Percentiles rank a stretch among this genome's conserved stretches.
Conservation (phyloP, 345 rosid genomes). For the Gossypium rotundifolium region DNA sequence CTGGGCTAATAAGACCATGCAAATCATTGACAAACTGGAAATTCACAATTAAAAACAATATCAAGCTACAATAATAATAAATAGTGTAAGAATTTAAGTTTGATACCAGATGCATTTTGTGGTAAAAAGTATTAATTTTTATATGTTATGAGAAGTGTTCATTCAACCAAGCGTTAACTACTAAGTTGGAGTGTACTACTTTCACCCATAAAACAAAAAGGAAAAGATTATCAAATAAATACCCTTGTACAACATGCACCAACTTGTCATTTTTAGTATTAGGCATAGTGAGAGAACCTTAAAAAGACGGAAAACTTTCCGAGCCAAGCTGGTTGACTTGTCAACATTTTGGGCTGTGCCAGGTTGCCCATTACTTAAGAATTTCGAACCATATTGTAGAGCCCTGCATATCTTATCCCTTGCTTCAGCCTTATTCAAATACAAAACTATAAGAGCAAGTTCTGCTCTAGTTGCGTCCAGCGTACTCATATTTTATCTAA, state of each 20-base stretch:
- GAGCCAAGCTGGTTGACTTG: constrained; percentile 88
- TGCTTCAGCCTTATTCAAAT: constrained; percentile 95
- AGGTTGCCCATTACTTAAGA: constrained; percentile 78
- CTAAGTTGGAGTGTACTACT: neutral
- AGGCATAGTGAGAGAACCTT: constrained; percentile 42
- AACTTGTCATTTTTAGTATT: neutral
- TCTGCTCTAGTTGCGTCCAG: constrained; percentile 79
- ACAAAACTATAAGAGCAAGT: constrained; percentile 73
- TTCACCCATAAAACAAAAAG: neutral
- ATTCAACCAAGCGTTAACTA: neutral
- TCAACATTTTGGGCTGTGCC: constrained; percentile 93
- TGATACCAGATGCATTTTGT: neutral
- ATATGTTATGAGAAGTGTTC: neutral
- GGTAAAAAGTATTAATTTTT: neutral
- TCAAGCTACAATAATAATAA: neutral
- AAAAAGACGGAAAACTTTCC: constrained; percentile 95
- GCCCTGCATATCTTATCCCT: constrained; percentile 99
- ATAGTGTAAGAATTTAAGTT: neutral
- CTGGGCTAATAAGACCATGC: constrained; percentile 80
- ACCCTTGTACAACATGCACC: neutral
- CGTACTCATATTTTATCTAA: constrained; percentile 54
- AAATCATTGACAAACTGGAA: constrained; percentile 91
- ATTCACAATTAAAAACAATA: constrained; percentile 12
- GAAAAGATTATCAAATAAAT: neutral
- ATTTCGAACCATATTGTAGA: constrained; percentile 92